Evolutionary conservation across 306 rosid species (phyloP).

Genomic region (Cucurbita moschata): DNA sequence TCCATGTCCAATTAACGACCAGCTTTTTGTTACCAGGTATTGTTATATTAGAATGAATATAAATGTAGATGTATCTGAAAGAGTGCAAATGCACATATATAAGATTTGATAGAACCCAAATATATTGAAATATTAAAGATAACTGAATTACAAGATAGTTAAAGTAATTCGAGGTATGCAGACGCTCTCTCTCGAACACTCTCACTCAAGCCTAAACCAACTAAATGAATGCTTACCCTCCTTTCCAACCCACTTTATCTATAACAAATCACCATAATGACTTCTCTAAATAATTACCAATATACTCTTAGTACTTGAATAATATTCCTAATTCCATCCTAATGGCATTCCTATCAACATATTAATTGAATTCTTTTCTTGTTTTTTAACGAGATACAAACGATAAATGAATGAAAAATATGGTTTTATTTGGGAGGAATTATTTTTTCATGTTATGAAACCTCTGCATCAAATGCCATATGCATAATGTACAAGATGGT

Average conservation of each 20-base stretch:
- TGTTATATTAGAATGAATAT: background rate
- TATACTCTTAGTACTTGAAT: background rate
- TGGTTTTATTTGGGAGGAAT: background rate
- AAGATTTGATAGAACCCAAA: background rate
- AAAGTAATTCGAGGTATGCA: background rate
- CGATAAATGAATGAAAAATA: no score
- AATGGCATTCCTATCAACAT: background rate
- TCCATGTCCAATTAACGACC: slow-evolving; percentile 63
- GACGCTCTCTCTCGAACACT: no score
- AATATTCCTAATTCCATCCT: background rate
- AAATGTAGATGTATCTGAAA: background rate
- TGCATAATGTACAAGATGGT: background rate
- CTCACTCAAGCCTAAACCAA: background rate
- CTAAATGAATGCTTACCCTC: background rate
- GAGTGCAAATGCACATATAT: background rate
- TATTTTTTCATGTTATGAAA: background rate
- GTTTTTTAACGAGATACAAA: background rate
- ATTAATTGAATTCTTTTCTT: no score
- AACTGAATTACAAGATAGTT: background rate
- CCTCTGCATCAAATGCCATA: background rate
- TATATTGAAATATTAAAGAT: background rate
- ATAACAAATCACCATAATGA: no score
- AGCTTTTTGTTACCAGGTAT: slow-evolving; percentile 74
- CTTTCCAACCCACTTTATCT: no score
- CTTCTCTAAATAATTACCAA: no score